phyloP scores from a whole-genome alignment of 2,329 filamentous ascomycete genomes.

The Fusarium chuoi region DNA sequence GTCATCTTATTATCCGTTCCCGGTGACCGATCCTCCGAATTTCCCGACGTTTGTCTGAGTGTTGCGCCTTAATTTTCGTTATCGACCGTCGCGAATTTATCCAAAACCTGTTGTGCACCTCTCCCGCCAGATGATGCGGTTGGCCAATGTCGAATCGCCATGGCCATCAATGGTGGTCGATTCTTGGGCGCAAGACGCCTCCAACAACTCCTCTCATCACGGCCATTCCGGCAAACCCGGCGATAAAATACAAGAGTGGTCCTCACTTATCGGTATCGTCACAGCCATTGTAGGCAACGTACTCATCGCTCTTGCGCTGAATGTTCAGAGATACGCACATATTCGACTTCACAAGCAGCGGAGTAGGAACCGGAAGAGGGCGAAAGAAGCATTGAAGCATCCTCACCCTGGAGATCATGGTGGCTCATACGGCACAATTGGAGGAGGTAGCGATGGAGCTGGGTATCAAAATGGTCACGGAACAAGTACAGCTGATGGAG shows the following conservation, averaged over 20 bases:
- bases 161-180: constrained; percentile 35
- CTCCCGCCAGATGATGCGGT: constrained; percentile 41
- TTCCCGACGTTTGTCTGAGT: constrained; percentile 3
- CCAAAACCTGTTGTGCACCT: constrained; percentile 21
- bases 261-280: constrained; percentile 91
- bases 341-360: constrained; percentile 81
- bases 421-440: constrained; percentile 51
- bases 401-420: constrained; percentile 46
- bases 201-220: constrained; percentile 27
- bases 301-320: constrained; percentile 93
- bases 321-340: constrained; percentile 96
- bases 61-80: constrained; percentile 4
- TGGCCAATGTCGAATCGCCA: constrained; percentile 39
- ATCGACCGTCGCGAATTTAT: constrained; percentile 27
- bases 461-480: constrained; percentile 36
- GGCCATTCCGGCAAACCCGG: constrained; percentile 49
- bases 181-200: constrained; percentile 26
- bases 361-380: constrained; percentile 65
- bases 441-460: constrained; percentile 30
- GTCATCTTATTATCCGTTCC: constrained; percentile 19
- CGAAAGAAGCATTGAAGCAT: constrained; percentile 64
- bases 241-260: constrained; percentile 76
- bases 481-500: constrained; percentile 39
- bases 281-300: constrained; percentile 94
- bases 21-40: constrained; percentile 14